Base-by-base conservation (phyloP, 345 rosid genomes). In the Triadica sebifera region DNA sequence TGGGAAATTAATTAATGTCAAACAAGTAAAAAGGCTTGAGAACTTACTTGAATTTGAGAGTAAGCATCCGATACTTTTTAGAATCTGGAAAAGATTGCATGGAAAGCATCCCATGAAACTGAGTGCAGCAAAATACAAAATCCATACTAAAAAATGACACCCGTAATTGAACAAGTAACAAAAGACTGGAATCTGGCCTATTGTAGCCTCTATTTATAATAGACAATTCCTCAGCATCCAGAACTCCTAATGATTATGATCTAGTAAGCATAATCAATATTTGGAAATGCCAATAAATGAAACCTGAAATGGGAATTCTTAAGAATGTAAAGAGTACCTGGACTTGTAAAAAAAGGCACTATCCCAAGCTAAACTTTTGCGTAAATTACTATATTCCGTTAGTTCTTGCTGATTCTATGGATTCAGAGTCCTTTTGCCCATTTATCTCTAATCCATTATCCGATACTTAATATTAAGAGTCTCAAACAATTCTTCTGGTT, bases 281-380 rank as follows among this genome's bases (percentile, higher is more conserved):
- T 10, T 73, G 70, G 64, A 59, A 17, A 59, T 29, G 10, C 39
- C 15, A n/a, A 11, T 9, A 59, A 24, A 59, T 24, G 7, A 59
- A 59, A 24, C 13, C 24, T 9, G 10, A 59, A 59, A 24, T 29
- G 64, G 39, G 1, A 45, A 58, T 60, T 39, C 15, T 16, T 10
- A 61, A n/a, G 38, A 20, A 64, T 29, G 3, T 12, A 29, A 55
- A 65, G 20, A 1, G 10, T 63, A 87, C 91, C 89, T 79, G 79
- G 75, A 67, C 74, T 82, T 12, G 86, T 79, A n/a, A 19, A 85
- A 77, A 46, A 87, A 87, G 60, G 87, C 85, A 20, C 39, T 80
- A 70, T 87, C 91, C 89, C 89, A 87, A 57, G 91, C 81, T 67
- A 87, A 82, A 61, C 89, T 87, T 79, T 80, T 71, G 6, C 87